Percentiles rank a stretch among this genome's conserved stretches.
Conservation (phyloP, 169 alveolate species). For the Prorocentrum cordatum region DNA sequence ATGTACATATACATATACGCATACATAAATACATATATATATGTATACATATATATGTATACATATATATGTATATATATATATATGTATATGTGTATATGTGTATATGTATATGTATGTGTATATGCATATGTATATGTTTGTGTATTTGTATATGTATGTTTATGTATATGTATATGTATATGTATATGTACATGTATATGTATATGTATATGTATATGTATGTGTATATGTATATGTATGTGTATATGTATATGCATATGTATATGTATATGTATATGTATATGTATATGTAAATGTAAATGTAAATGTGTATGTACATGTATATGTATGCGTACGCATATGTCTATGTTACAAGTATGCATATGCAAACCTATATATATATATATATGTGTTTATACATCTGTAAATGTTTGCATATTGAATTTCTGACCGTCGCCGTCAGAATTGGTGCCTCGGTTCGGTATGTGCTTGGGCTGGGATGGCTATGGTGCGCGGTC, state of each 20-base stretch:
- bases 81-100: too few species aligned
- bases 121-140: not conserved
- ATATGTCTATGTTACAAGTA: not conserved
- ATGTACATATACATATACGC: too few species aligned
- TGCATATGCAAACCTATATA: not conserved
- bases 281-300: not conserved
- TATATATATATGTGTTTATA: too few species aligned
- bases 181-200: not conserved
- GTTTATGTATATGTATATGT: slow-evolving; percentile 8
- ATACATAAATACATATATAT: too few species aligned
- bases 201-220: not conserved
- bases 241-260: not conserved
- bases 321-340: not conserved
- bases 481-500: too few species aligned
- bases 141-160: not conserved
- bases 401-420: too few species aligned
- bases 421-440: too few species aligned
- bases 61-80: too few species aligned
- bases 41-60: too few species aligned
- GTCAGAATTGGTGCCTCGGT: too few species aligned
- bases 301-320: not conserved
- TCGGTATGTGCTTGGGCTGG: too few species aligned
- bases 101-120: not conserved
- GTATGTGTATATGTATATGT: not conserved
- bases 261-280: not conserved